Percentiles rank a stretch among this genome's conserved stretches.
Conservation (phyloP, 139 green algal species). For the Zygnema circumcarinatum region DNA sequence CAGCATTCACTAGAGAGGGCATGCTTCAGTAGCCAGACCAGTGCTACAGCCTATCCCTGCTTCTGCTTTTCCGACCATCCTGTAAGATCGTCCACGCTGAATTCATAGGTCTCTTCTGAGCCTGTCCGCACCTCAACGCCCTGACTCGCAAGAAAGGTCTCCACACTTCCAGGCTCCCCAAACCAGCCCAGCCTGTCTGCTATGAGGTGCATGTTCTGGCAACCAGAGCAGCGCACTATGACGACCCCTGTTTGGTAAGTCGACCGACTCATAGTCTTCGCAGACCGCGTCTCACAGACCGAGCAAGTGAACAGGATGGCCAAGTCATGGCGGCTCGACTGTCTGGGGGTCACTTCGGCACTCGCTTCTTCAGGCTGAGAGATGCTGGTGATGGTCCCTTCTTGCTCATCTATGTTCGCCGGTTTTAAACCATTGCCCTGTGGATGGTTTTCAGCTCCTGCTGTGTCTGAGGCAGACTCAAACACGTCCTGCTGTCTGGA, state of each 20-base stretch:
- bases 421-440: too few species aligned
- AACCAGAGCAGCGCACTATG: constrained; percentile 71
- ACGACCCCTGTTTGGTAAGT: constrained; percentile 73
- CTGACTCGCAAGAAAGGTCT: constrained; percentile 36
- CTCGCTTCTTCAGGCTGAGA: too few species aligned
- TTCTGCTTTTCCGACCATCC: constrained; percentile 33
- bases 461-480: too few species aligned
- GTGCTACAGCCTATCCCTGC: neutral
- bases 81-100: constrained; percentile 29
- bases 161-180: constrained; percentile 54
- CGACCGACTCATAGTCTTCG: constrained; percentile 68
- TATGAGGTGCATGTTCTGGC: constrained; percentile 72
- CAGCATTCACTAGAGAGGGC: too few species aligned
- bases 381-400: too few species aligned
- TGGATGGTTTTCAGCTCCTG: too few species aligned
- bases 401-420: too few species aligned
- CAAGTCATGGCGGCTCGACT: constrained; percentile 38
- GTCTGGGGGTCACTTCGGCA: neutral
- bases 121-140: constrained; percentile 27
- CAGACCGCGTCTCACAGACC: constrained; percentile 65
- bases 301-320: constrained; percentile 48
- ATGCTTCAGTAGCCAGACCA: neutral
- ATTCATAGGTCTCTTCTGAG: constrained; percentile 38
- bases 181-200: constrained; percentile 74
- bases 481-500: too few species aligned